Conservation (phyloP, 1,139 yeast species). For the Nakaseomyces uthaithaninus region DNA sequence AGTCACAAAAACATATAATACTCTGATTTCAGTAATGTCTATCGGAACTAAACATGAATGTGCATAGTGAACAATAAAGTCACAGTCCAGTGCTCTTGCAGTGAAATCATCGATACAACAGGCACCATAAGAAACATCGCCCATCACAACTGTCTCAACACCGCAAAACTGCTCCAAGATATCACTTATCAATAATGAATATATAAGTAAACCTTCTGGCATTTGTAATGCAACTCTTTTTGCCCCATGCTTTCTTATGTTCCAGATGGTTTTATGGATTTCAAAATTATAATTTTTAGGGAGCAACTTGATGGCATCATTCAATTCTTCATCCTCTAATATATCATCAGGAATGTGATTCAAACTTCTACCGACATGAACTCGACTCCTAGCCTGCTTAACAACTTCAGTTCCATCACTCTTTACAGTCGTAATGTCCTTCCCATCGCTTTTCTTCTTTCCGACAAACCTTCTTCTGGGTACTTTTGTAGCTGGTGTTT, state of each 20-base stretch:
- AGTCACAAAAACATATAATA: slow-evolving; percentile 89
- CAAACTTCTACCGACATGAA: slow-evolving; percentile 46
- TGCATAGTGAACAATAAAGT: slow-evolving; percentile 91
- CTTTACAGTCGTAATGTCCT: slow-evolving; percentile 9
- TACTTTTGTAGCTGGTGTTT: not conserved
- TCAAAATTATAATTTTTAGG: slow-evolving; percentile 94
- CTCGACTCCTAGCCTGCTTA: slow-evolving; percentile 26
- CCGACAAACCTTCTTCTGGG: slow-evolving; percentile 42
- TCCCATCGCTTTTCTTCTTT: slow-evolving; percentile 16
- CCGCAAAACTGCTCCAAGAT: slow-evolving; percentile 84
- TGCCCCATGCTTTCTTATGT: slow-evolving; percentile 64
- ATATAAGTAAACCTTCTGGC: slow-evolving; percentile 93
- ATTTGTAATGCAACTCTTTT: slow-evolving; percentile 84
- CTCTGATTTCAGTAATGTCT: slow-evolving; percentile 83
- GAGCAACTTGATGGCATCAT: slow-evolving; percentile 67
- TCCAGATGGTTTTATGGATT: slow-evolving; percentile 93
- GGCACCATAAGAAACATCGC: slow-evolving; percentile 98
- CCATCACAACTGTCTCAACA: slow-evolving; percentile 91
- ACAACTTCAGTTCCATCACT: slow-evolving; percentile 26
- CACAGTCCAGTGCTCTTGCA: slow-evolving; percentile 88
- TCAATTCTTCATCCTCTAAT: slow-evolving; percentile 65
- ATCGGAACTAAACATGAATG: slow-evolving; percentile 96
- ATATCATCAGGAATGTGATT: slow-evolving; percentile 91
- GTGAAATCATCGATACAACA: slow-evolving; percentile 97
- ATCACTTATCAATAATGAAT: slow-evolving; percentile 79